phyloP scores from a whole-genome alignment of 2,329 filamentous ascomycete species.

The Talaromyces amestolkiae region DNA sequence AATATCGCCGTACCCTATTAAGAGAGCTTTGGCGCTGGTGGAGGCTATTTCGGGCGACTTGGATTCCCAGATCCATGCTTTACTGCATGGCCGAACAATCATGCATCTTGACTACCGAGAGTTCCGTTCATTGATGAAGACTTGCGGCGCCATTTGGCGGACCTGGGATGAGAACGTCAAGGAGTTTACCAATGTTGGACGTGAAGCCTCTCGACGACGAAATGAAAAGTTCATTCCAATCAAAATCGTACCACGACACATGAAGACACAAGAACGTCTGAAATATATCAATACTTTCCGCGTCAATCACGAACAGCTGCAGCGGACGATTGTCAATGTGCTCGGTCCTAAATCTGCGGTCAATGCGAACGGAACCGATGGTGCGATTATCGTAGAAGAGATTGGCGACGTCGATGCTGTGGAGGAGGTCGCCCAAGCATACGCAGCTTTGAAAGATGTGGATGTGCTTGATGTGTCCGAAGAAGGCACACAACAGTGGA shows the following conservation, averaged over 20 bases:
- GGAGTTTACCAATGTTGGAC: slow-evolving; percentile 95
- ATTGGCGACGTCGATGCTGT: slow-evolving; percentile 97
- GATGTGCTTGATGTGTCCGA: slow-evolving; percentile 89
- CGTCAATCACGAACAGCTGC: slow-evolving; percentile 95
- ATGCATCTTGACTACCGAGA: slow-evolving; percentile 92
- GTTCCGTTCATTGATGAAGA: slow-evolving; percentile 80
- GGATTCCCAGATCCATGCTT: slow-evolving; percentile 77
- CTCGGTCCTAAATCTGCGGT: slow-evolving; percentile 70
- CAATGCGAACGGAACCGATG: slow-evolving; percentile 48
- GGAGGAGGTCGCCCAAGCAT: slow-evolving; percentile 92
- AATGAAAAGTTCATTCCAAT: slow-evolving; percentile 99
- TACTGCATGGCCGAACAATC: slow-evolving; percentile 81
- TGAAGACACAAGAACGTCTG: slow-evolving; percentile 82
- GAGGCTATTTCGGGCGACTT: slow-evolving; percentile 94
- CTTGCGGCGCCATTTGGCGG: slow-evolving; percentile 79
- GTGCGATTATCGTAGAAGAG: slow-evolving; percentile 77
- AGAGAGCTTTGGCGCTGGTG: slow-evolving; percentile 86
- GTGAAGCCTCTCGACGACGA: slow-evolving; percentile 86
- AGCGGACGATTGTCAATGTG: slow-evolving; percentile 95
- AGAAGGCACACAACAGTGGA: slow-evolving; percentile 88
- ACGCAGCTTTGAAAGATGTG: slow-evolving; percentile 89
- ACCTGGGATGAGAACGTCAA: slow-evolving; percentile 96
- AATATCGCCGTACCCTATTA: slow-evolving; percentile 92
- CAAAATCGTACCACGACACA: slow-evolving; percentile 86
- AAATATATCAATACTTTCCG: slow-evolving; percentile 94